Conservation (phyloP, 768 basidiomycete genomes). For the Leccinum fibrillosum region DNA sequence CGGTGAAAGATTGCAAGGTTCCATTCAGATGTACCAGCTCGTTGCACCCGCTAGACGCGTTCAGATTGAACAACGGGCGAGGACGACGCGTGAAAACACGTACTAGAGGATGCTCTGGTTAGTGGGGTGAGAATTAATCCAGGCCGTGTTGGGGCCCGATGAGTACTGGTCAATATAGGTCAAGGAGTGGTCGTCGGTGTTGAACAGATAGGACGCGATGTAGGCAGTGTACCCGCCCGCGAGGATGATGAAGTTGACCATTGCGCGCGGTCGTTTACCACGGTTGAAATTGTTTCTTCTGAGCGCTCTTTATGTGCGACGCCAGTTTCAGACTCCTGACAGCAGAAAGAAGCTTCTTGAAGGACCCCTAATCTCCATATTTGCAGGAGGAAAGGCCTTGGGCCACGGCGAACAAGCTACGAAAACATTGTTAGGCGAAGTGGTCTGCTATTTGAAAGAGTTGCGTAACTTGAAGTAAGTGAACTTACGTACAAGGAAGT, state of each 20-base stretch:
- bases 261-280: conserved; percentile 18
- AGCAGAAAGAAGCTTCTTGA: no score
- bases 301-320: neutral
- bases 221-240: conserved; percentile 64
- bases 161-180: conserved; percentile 43
- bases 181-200: conserved; percentile 45
- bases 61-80: neutral
- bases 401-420: no score
- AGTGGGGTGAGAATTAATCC: conserved; percentile 56
- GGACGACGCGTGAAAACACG: conserved; percentile 18
- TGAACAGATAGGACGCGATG: conserved; percentile 63
- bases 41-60: conserved; percentile 50
- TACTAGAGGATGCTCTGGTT: conserved; percentile 63
- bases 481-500: no score
- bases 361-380: no score
- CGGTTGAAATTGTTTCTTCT: no score
- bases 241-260: conserved; percentile 68
- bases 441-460: no score
- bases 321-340: no score
- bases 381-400: no score
- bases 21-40: conserved; percentile 36
- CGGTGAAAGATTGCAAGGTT: conserved; percentile 55
- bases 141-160: conserved; percentile 49
- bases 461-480: no score
- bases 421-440: no score